Conservation (phyloP, 148 eudicot species). For the Rhododendron griersonianum region DNA sequence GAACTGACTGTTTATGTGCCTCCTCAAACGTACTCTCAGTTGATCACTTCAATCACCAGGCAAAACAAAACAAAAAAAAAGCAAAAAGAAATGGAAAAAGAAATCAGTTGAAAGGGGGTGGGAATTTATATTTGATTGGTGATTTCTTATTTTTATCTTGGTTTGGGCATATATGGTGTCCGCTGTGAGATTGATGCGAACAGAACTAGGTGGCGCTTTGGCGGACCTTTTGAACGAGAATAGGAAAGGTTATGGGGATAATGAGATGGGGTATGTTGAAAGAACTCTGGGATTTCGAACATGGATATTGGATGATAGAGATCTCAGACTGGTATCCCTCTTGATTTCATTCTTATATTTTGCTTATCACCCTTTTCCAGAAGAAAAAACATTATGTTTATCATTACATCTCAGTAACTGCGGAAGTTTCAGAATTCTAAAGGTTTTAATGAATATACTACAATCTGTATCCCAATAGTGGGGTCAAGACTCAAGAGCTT, state of each 20-base stretch:
- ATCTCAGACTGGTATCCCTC: slow-evolving; percentile 65
- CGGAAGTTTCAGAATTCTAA: neutral
- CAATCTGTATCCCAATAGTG: neutral
- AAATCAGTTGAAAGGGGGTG: too few relatives aligned
- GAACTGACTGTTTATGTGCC: neutral
- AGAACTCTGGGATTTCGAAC: slow-evolving; percentile 92
- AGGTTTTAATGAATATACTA: neutral
- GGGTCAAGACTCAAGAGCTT: neutral
- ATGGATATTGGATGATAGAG: slow-evolving; percentile 70
- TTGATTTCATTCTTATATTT: slow-evolving; percentile 2
- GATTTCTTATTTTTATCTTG: neutral
- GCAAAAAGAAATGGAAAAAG: too few relatives aligned
- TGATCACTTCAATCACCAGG: neutral
- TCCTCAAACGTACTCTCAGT: neutral
- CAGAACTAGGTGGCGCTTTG: slow-evolving; percentile 89
- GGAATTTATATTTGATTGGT: neutral
- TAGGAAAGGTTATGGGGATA: slow-evolving; percentile 82
- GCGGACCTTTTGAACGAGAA: slow-evolving; percentile 88
- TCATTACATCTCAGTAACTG: neutral
- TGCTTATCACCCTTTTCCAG: neutral
- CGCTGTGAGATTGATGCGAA: slow-evolving; percentile 93
- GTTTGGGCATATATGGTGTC: slow-evolving; percentile 43
- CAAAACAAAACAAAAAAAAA: neutral
- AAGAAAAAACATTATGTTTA: neutral
- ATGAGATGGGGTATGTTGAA: slow-evolving; percentile 92